These are phyloP conservation scores for Cordia subcordata DNA, from an alignment of 257 asterid genomes.

Conservation along the genomic window DNA sequence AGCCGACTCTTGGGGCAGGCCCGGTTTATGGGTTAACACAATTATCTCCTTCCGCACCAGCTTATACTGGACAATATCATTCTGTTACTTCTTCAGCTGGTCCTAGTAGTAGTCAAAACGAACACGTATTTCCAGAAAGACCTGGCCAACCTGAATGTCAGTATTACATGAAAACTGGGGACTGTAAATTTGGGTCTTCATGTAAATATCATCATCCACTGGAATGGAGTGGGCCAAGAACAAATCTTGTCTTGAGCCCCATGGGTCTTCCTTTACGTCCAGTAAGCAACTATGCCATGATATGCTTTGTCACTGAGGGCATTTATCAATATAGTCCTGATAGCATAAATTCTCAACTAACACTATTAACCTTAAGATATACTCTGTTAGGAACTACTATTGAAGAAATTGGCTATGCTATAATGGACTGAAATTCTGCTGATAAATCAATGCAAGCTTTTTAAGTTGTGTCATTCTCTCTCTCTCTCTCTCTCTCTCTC, in stretches of 20 bases:
- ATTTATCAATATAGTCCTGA: too few relatives aligned
- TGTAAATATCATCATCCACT: constrained; percentile 13
- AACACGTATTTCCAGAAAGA: constrained; percentile 7
- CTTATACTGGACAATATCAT: constrained; percentile 12
- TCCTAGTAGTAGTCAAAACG: constrained; percentile 4
- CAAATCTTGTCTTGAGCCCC: constrained; percentile 5
- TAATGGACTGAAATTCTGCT: too few relatives aligned
- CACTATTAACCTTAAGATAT: too few relatives aligned
- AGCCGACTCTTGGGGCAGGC: constrained; percentile 2
- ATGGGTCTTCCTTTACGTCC: constrained; percentile 18
- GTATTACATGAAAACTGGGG: constrained; percentile 8
- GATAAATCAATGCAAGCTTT: too few relatives aligned
- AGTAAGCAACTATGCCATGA: background rate
- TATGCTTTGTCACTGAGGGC: background rate
- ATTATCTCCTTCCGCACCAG: constrained; percentile 3
- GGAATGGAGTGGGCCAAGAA: constrained; percentile 2
- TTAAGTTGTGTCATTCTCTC: too few relatives aligned
- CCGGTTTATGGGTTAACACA: constrained; percentile 6
- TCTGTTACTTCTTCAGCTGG: constrained; percentile 1
- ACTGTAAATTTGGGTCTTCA: constrained; percentile 13
- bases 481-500: too few relatives aligned
- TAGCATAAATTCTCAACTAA: too few relatives aligned
- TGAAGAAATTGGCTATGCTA: too few relatives aligned
- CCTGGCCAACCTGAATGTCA: constrained; percentile 15
- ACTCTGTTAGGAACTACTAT: too few relatives aligned